Evolutionary conservation across 805 yeast species (phyloP).

Genomic region (Wickerhamiella dianesei): DNA sequence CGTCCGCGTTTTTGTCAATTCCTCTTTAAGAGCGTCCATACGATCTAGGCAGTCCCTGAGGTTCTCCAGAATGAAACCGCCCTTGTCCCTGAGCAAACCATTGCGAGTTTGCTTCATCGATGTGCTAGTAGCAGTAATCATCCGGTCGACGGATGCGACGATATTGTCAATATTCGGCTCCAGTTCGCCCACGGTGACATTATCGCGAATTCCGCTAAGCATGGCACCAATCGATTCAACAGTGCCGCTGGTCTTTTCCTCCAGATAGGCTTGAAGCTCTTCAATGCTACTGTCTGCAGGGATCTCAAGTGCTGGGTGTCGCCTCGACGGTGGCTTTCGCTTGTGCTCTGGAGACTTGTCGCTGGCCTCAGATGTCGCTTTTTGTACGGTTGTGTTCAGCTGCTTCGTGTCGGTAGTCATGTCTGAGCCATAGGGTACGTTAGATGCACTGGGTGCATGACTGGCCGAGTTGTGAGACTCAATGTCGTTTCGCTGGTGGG

Average conservation of each 20-base stretch:
- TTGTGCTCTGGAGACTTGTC: too few species aligned
- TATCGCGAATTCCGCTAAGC: slow-evolving; percentile 34
- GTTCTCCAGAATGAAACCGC: slow-evolving; percentile 78
- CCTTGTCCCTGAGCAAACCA: slow-evolving; percentile 74
- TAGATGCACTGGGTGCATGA: too few species aligned
- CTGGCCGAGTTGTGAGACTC: too few species aligned
- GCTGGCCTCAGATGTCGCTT: too few species aligned
- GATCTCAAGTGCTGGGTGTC: slow-evolving; percentile 1
- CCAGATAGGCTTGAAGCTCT: slow-evolving; percentile 71
- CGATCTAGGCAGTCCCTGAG: slow-evolving; percentile 74
- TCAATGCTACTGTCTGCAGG: slow-evolving; percentile 73
- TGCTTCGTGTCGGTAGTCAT: too few species aligned
- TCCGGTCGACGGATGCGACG: slow-evolving; percentile 61
- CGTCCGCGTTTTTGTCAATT: slow-evolving; percentile 23
- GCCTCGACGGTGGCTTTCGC: background rate
- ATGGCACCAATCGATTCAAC: slow-evolving; percentile 79
- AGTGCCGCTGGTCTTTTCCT: slow-evolving; percentile 86
- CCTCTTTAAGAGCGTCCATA: slow-evolving; percentile 47
- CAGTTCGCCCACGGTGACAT: slow-evolving; percentile 61
- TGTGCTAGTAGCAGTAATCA: slow-evolving; percentile 78
- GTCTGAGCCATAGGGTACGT: too few species aligned
- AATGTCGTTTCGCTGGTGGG: background rate
- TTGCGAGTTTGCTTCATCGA: slow-evolving; percentile 85
- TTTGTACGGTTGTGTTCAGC: too few species aligned
- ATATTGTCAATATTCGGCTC: slow-evolving; percentile 65